phyloP scores from a whole-genome alignment of 192 early-diverging fungal species.

The Haplosporangium gracile region DNA sequence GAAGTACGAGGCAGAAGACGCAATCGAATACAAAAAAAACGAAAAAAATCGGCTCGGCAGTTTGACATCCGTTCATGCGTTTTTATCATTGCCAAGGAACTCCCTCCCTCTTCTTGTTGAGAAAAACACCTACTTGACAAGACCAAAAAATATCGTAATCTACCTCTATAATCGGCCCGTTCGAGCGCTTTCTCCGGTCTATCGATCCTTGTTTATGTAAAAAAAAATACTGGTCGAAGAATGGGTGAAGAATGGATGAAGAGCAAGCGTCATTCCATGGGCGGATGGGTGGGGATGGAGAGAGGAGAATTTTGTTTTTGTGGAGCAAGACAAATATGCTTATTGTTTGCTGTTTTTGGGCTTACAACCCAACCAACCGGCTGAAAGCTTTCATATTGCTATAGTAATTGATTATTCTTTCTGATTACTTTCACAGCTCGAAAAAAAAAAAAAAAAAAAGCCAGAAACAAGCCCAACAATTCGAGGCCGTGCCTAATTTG shows the following conservation, averaged over 20 bases:
- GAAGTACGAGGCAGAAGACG: background rate
- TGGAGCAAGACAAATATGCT: background rate
- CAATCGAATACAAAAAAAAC: background rate
- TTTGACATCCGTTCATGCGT: background rate
- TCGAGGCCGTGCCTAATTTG: too few species aligned
- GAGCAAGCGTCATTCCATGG: background rate
- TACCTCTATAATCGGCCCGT: background rate
- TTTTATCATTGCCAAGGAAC: background rate
- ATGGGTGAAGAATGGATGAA: background rate
- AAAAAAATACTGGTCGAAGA: background rate
- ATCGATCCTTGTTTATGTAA: background rate
- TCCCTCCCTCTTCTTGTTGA: too few species aligned
- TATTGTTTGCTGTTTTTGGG: background rate
- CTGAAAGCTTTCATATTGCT: background rate
- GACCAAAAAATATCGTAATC: background rate
- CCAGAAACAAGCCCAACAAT: too few species aligned
- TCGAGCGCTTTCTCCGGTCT: background rate
- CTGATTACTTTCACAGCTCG: background rate
- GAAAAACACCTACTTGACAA: background rate
- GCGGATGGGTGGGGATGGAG: background rate
- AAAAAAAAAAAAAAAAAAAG: background rate
- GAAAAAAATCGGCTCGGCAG: background rate
- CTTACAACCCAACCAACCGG: background rate
- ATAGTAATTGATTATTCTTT: background rate
- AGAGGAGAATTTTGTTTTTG: background rate